These are phyloP conservation scores for Bullera alba DNA, from an alignment of 768 basidiomycete genomes.

Conservation along the genomic window DNA sequence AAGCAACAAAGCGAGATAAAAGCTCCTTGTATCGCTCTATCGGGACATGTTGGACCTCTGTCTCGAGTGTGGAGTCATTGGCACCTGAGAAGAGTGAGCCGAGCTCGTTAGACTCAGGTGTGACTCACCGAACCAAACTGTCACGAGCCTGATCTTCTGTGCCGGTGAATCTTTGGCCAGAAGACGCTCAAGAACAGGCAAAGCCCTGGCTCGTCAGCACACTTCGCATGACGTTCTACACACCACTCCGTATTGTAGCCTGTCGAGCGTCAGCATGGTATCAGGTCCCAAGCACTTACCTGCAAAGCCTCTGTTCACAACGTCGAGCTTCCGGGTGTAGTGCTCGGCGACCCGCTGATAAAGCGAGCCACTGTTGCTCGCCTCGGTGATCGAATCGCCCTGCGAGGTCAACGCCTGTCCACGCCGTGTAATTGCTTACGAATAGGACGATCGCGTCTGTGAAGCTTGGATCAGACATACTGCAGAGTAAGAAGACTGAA, in stretches of 20 bases:
- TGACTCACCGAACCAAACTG: constrained; percentile 79
- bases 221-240: background rate
- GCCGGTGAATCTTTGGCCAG: constrained; percentile 48
- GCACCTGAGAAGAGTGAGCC: no score
- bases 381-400: constrained; percentile 44
- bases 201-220: constrained; percentile 48
- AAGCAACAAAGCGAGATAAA: constrained; percentile 57
- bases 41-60: constrained; percentile 69
- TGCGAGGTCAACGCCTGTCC: constrained; percentile 3
- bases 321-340: constrained; percentile 74
- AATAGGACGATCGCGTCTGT: constrained; percentile 41
- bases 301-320: constrained; percentile 70
- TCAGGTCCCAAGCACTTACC: constrained; percentile 34
- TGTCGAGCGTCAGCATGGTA: background rate
- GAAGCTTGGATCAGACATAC: constrained; percentile 22
- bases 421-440: constrained; percentile 12
- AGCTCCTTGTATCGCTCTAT: constrained; percentile 60
- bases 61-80: constrained; percentile 70
- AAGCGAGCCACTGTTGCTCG: constrained; percentile 51
- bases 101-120: no score
- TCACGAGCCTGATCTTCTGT: constrained; percentile 64
- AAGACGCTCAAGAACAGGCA: constrained; percentile 69
- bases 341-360: constrained; percentile 64
- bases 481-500: no score
- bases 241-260: constrained; percentile 71